Evolutionary conservation across 1,284 basidiomycete species (phyloP).

Genomic region (Caloboletus firmus): DNA sequence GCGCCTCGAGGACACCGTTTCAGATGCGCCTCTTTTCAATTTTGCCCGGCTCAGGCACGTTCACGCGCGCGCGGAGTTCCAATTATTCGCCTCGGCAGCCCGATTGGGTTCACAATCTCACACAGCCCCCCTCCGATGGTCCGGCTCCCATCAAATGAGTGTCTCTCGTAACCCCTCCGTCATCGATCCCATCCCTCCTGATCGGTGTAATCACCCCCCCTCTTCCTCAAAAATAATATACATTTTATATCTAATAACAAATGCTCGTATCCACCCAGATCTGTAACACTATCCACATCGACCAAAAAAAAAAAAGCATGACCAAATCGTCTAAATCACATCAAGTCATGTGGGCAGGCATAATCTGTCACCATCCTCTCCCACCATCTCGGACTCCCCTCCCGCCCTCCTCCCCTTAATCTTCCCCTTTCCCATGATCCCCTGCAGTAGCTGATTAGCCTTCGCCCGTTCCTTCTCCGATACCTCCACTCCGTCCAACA

Average conservation of each 20-base stretch:
- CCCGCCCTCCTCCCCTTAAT: slow-evolving; percentile 27
- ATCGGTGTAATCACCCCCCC: slow-evolving; percentile 8
- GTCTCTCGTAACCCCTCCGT: slow-evolving; percentile 23
- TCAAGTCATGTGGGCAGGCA: slow-evolving; percentile 33
- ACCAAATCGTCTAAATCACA: slow-evolving; percentile 22
- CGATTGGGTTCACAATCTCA: slow-evolving; percentile 21
- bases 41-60: slow-evolving; percentile 27
- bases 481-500: slow-evolving; percentile 83
- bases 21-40: slow-evolving; percentile 30
- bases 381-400: slow-evolving; percentile 18
- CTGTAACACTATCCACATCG: slow-evolving; percentile 1
- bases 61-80: slow-evolving; percentile 24
- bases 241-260: slow-evolving; percentile 11
- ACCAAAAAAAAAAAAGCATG: slow-evolving; percentile 2
- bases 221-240: slow-evolving; percentile 7
- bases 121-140: slow-evolving; percentile 27
- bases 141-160: slow-evolving; percentile 19
- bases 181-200: slow-evolving; percentile 13
- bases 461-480: slow-evolving; percentile 80
- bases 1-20: slow-evolving; percentile 32
- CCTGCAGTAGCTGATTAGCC: slow-evolving; percentile 67
- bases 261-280: slow-evolving; percentile 16
- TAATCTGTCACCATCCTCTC: slow-evolving; percentile 31
- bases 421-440: slow-evolving; percentile 48
- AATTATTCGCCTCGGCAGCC: slow-evolving; percentile 21